phyloP scores from a whole-genome alignment of 345 rosid genomes.

The Citrus cavaleriei region DNA sequence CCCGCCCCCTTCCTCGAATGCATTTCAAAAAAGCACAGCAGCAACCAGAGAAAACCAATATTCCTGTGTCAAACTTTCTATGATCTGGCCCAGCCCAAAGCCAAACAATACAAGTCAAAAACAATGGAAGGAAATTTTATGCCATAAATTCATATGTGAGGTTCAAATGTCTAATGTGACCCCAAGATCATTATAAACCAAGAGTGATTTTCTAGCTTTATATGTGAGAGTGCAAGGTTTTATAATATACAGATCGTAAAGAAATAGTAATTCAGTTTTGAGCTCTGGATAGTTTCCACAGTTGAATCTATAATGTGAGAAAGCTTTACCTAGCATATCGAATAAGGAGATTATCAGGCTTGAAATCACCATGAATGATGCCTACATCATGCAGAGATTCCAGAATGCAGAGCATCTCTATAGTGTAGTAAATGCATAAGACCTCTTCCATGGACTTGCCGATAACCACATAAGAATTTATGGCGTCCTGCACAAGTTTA shows the following conservation, averaged over 20 bases:
- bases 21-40: not conserved
- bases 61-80: not conserved
- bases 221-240: not conserved
- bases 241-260: not conserved
- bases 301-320: not conserved
- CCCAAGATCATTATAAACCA: not conserved
- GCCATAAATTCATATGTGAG: not conserved
- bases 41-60: not conserved
- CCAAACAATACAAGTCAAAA: not conserved
- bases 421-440: conserved; percentile 82
- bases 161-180: not conserved
- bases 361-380: conserved; percentile 96
- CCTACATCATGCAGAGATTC: conserved; percentile 83
- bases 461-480: conserved; percentile 65
- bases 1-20: not conserved
- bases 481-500: conserved; percentile 65
- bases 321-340: conserved; percentile 65
- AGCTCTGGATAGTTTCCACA: not conserved
- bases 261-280: not conserved
- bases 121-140: not conserved
- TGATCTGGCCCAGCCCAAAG: not conserved
- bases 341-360: conserved; percentile 85
- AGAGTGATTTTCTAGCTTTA: not conserved
- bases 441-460: conserved; percentile 92
- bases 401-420: conserved; percentile 85